A percentile compares a stretch with the other conserved stretches of the same genome.
Evolutionary conservation across 257 asterid genomes (phyloP).

Genomic region (Ilex asprella): DNA sequence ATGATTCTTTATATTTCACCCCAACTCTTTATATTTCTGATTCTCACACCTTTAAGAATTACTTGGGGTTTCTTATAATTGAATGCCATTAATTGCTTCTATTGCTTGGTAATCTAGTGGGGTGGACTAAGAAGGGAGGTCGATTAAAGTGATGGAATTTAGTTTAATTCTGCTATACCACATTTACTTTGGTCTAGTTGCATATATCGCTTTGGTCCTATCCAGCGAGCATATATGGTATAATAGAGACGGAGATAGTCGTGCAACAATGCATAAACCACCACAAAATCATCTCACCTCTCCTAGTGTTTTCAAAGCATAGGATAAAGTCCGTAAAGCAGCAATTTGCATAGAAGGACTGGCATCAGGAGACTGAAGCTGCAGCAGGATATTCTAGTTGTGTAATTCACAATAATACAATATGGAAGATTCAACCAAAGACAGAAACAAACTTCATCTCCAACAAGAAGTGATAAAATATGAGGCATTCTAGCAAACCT

Average conservation of each 20-base stretch:
- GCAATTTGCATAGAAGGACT: constrained; percentile 90
- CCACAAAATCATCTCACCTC: constrained; percentile 51
- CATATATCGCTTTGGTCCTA: background rate
- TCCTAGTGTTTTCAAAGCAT: constrained; percentile 82
- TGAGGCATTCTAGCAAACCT: constrained; percentile 53
- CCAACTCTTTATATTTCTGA: too few species aligned
- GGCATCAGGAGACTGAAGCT: constrained; percentile 82
- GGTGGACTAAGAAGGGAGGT: too few species aligned
- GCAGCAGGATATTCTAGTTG: constrained; percentile 31
- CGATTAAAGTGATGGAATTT: too few species aligned
- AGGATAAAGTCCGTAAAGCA: constrained; percentile 70
- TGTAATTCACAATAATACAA: constrained; percentile 8
- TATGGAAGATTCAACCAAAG: background rate
- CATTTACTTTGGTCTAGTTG: too few species aligned
- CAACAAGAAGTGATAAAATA: constrained; percentile 13
- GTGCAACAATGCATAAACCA: background rate
- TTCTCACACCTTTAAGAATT: too few species aligned
- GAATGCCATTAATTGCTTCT: too few species aligned
- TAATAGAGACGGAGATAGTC: constrained; percentile 3
- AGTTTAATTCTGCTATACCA: too few species aligned
- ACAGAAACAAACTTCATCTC: background rate
- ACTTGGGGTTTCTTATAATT: too few species aligned
- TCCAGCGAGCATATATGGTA: constrained; percentile 6
- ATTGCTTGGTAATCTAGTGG: too few species aligned
- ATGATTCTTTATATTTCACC: too few species aligned